Base-by-base conservation (phyloP, 1,284 basidiomycete species). In the Microbotryomycetes sp. region DNA sequence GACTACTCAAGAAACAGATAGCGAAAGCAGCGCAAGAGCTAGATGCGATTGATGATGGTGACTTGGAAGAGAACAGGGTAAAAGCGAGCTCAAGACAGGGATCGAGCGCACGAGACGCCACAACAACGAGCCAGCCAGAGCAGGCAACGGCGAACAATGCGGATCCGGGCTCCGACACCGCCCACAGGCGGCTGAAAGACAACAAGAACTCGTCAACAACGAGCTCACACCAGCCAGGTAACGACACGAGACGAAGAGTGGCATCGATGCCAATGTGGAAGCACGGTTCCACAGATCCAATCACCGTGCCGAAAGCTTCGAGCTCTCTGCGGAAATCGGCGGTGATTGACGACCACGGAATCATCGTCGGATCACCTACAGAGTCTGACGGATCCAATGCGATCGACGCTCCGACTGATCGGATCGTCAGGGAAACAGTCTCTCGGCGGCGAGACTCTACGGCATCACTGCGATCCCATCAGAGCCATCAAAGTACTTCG, bases 1-100 rank as follows among this genome's bases (percentile, higher is more conserved):
- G 68, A 0, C 31, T 51, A 15, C 62, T 69, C 15, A 69, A 69
- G 59, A 69, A 69, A 55, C 60, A 61, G 42, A 69, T 69, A 14
- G 55, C 55, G 1, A 52, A 58, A 5, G 63, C 65, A 0, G 59
- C 56, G 14, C 55, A 55, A 6, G 68, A 69, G 46, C 36, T 65
- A 2, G 23, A 63, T 9, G 58, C 25, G 25, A 19, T 62, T 12
- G 67, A 69, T 15, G 60, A 47, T 0, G 57, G n/a, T 22, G 22
- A 25, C 9, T 23, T n/a, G 9, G 50, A 23, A 25, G 50, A 51
- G n/a, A 29, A 28, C 6, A 26, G 14, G 15, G 23, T 26, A 12
- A 49, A 1, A 14, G 9, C 2, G 47, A 49, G 23, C 47, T 22
- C 50, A 19, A 51, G 50, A 29, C 25, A 12, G n/a, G 50, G 19